Evolutionary conservation across 2,329 filamentous ascomycete species (phyloP).

Genomic region (Alternaria solani): DNA sequence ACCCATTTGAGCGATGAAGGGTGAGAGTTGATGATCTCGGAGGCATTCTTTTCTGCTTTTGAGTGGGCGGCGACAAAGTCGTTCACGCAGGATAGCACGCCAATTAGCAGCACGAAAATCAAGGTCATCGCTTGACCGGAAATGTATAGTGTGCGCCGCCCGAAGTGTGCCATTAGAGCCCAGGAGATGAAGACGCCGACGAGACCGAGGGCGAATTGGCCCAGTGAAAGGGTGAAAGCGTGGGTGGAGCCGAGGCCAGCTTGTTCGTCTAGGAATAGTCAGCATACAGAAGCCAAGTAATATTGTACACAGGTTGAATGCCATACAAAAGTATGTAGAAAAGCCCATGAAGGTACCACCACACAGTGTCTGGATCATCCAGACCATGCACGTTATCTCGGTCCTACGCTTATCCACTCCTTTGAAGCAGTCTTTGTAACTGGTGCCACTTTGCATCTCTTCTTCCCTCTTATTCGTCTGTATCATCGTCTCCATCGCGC

Average conservation of each 20-base stretch:
- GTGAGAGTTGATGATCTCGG: not conserved
- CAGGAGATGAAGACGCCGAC: conserved; percentile 75
- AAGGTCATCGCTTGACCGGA: conserved; percentile 63
- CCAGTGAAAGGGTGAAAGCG: conserved; percentile 11
- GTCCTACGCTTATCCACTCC: conserved; percentile 80
- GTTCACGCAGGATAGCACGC: conserved; percentile 3
- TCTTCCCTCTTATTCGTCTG: conserved; percentile 82
- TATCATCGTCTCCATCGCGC: conserved; percentile 68
- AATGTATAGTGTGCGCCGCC: conserved; percentile 76
- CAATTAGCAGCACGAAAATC: conserved; percentile 73
- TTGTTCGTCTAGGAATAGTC: conserved; percentile 22
- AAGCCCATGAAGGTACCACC: conserved; percentile 34
- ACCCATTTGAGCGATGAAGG: conserved; percentile 3
- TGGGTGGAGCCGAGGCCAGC: conserved; percentile 17
- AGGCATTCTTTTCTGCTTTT: not conserved
- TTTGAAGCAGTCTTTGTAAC: conserved; percentile 82
- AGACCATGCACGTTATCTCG: conserved; percentile 66
- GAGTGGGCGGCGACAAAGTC: not conserved
- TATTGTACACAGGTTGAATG: not conserved
- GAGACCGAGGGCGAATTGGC: conserved; percentile 26
- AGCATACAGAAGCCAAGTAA: not conserved
- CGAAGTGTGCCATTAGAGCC: conserved; percentile 79
- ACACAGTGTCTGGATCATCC: conserved; percentile 52
- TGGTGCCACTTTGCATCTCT: conserved; percentile 68
- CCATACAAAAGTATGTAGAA: conserved; percentile 52